These are phyloP conservation scores for Cyclotella distinguenda DNA, from an alignment of 108 stramenopile species.

Conservation along the genomic window DNA sequence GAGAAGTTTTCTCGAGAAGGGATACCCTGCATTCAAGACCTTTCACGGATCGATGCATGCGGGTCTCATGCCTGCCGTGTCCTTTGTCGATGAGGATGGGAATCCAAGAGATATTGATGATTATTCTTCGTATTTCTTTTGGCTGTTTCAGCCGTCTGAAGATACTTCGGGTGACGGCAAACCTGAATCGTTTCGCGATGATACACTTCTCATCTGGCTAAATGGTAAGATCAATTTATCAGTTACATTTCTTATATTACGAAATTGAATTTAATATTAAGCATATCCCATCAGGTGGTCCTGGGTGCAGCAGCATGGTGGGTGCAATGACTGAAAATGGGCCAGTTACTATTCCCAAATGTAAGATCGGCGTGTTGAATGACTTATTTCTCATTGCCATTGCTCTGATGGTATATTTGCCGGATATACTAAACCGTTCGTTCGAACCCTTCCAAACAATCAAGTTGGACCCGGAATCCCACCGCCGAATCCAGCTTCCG, in stretches of 20 bases:
- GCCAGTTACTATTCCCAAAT: constrained; percentile 35
- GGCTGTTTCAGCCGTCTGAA: constrained; percentile 33
- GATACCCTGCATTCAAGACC: constrained; percentile 14
- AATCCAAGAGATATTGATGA: constrained; percentile 13
- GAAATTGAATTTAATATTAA: neutral
- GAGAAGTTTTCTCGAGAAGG: constrained; percentile 7
- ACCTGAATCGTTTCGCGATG: constrained; percentile 37
- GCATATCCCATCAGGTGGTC: constrained; percentile 8
- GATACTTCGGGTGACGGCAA: neutral
- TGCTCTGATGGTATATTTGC: neutral
- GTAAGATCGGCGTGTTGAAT: neutral
- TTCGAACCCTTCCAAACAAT: neutral
- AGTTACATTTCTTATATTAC: neutral
- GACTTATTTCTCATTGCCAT: too few relatives aligned
- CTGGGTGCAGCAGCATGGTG: constrained; percentile 15
- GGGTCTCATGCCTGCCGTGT: constrained; percentile 8
- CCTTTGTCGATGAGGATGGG: neutral
- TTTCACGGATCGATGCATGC: constrained; percentile 27
- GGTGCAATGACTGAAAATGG: constrained; percentile 41
- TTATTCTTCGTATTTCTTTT: constrained; percentile 45
- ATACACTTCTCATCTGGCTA: constrained; percentile 48
- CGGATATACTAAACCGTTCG: neutral
- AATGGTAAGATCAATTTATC: constrained; percentile 36
- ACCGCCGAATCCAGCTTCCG: constrained; percentile 30
- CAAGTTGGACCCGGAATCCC: constrained; percentile 33